A percentile compares a stretch with the other conserved stretches of the same genome.
These are phyloP conservation scores for Rhododendron henanense DNA, from an alignment of 148 eudicot genomes.

Conservation along the genomic window DNA sequence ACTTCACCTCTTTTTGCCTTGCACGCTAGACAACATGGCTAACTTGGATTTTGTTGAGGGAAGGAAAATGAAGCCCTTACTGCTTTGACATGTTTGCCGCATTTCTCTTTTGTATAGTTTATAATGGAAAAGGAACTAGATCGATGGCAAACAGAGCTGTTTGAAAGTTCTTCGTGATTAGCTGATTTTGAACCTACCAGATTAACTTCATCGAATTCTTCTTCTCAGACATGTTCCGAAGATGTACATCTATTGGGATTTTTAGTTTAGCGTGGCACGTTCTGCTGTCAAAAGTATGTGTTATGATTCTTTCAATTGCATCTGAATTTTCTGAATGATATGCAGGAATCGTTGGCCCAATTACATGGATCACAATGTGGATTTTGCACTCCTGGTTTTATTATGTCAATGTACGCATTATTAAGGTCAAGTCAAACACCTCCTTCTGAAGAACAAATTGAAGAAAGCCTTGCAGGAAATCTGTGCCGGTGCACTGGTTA, in stretches of 20 bases:
- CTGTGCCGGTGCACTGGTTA: slow-evolving; percentile 98
- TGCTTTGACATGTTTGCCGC: neutral
- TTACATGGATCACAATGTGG: slow-evolving; percentile 99
- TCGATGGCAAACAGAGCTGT: neutral
- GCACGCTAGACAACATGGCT: neutral
- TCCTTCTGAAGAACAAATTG: slow-evolving; percentile 84
- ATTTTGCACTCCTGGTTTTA: slow-evolving; percentile 98
- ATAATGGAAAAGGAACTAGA: neutral
- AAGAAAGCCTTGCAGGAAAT: slow-evolving; percentile 97
- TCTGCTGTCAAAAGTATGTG: neutral
- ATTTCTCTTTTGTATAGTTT: neutral
- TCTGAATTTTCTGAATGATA: slow-evolving; percentile 10
- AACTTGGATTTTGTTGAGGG: neutral
- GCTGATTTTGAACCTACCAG: neutral
- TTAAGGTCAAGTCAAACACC: slow-evolving; percentile 67
- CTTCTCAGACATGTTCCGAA: neutral
- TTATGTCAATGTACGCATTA: slow-evolving; percentile 98
- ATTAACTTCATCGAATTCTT: neutral
- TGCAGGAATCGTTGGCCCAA: slow-evolving; percentile 79
- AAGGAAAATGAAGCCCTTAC: neutral
- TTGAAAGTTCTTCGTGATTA: neutral
- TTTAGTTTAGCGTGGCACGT: neutral
- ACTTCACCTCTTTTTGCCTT: neutral
- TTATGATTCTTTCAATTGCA: slow-evolving; percentile 2
- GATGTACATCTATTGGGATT: neutral